A percentile compares a stretch with the other conserved stretches of the same genome.
These are phyloP conservation scores for Leonotis leonurus DNA, from an alignment of 257 asterid genomes.

Conservation along the genomic window DNA sequence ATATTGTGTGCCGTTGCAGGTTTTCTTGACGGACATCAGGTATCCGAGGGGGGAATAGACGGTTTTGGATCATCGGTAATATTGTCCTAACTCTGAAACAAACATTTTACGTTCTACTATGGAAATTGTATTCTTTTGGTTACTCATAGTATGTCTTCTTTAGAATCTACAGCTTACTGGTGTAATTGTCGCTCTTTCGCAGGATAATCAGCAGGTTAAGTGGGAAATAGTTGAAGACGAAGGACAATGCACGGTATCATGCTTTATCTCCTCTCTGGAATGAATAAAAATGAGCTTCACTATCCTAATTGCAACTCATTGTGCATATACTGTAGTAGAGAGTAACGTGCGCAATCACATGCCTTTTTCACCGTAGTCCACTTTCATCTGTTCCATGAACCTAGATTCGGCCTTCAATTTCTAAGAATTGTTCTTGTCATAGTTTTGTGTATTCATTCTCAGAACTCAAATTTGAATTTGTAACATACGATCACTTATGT, in stretches of 20 bases:
- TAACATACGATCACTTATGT: too few relatives aligned
- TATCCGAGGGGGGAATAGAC: conserved; percentile 27
- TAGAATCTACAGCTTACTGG: background rate
- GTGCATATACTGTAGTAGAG: too few relatives aligned
- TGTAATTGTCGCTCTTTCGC: conserved; percentile 11
- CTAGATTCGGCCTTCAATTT: too few relatives aligned
- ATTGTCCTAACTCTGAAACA: background rate
- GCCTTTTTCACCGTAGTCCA: too few relatives aligned
- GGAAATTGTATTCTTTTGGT: background rate
- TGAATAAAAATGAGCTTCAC: background rate
- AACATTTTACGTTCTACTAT: background rate
- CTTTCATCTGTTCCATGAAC: too few relatives aligned
- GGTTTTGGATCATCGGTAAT: conserved; percentile 31
- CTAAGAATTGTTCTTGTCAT: background rate
- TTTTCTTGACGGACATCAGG: conserved; percentile 20
- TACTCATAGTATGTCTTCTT: background rate
- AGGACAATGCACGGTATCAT: conserved; percentile 27
- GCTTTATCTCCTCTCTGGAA: background rate
- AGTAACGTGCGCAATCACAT: too few relatives aligned
- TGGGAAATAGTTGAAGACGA: conserved; percentile 31
- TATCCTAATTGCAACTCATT: background rate
- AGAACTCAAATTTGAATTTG: background rate
- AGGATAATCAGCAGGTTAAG: conserved; percentile 36
- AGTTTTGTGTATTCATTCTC: background rate
- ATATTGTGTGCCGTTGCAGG: conserved; percentile 26